Evolutionary conservation across 2,329 filamentous ascomycete species (phyloP), one percentile per base, ranked within the genome.

Genomic region (Neurospora crassa): DNA sequence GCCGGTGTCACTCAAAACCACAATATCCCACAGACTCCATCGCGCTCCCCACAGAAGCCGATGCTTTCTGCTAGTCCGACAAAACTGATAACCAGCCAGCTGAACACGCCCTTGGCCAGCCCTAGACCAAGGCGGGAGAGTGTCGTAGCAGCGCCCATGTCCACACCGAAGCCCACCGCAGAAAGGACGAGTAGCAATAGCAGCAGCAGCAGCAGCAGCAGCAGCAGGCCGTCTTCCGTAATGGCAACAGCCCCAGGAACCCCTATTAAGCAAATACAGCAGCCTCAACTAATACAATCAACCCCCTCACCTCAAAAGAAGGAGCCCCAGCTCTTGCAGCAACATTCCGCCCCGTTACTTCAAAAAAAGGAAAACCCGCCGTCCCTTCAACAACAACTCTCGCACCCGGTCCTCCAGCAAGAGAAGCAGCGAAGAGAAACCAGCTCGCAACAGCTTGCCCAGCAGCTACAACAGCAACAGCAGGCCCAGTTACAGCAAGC

Each of bases 71-170:
- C 72, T 20, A 86, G 84, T 74, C 85, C 85, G 2, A 80, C 83
- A 2, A 96, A 94, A 79, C 84, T 97, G 14, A 83, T 96, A 11
- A 84, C 97, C 43, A 91, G 91, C 71, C 89, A 93, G 74, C 92
- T 89, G 78, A 97, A 97, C 78, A 93, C 93, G 29, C 93, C 97
- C 77, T 85, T 96, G 40, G 92, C 91, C 80, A 93, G 89, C 77
- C 92, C 94, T 78, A 88, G 90, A 69, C 87, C 89, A 71, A 88
- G 91, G 20, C 89, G 91, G 78, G 80, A 81, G 77, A 81, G 81
- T 74, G 70, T 81, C 71, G 71, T 79, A 76, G 73, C 76, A 73
- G 76, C 47, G n/a, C 47, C 47, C 1, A 34, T 63, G 29, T 79
- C 74, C 67, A 80, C 20, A 63, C 69, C 40, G 73, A 76, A 20